Evolutionary conservation across 2,329 filamentous ascomycete species (phyloP).

Genomic region (Talaromyces sp.): DNA sequence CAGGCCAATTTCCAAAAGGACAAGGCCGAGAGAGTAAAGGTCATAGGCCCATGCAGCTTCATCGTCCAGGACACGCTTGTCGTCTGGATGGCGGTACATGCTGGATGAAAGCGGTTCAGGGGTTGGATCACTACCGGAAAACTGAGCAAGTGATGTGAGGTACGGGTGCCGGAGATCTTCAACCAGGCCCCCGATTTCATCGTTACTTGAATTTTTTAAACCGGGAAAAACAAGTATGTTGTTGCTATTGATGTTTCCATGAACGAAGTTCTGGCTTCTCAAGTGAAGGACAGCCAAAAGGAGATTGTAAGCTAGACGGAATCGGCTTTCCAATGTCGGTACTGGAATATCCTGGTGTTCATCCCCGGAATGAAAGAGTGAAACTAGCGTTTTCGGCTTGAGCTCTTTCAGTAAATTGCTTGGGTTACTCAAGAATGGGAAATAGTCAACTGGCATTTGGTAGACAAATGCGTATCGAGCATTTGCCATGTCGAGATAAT

Average conservation of each 20-base stretch:
- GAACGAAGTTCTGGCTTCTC: constrained; percentile 51
- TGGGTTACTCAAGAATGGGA: constrained; percentile 37
- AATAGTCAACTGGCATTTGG: constrained; percentile 49
- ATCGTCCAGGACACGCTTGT: constrained; percentile 34
- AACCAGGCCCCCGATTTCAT: constrained; percentile 28
- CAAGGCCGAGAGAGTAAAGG: constrained; percentile 57
- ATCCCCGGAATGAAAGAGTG: constrained; percentile 37
- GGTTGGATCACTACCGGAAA: constrained; percentile 47
- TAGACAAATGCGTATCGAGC: constrained; percentile 58
- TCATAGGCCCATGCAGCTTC: constrained; percentile 44
- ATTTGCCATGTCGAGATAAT: constrained; percentile 52
- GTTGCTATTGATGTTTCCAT: constrained; percentile 61
- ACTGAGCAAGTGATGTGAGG: constrained; percentile 55
- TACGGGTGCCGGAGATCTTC: constrained; percentile 51
- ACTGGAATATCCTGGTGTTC: constrained; percentile 36
- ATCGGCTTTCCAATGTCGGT: constrained; percentile 58
- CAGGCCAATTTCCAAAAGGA: constrained; percentile 58
- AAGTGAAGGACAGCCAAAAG: constrained; percentile 53
- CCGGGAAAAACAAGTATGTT: constrained; percentile 55
- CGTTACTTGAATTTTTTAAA: constrained; percentile 24
- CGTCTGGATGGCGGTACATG: constrained; percentile 58
- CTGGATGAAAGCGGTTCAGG: constrained; percentile 44
- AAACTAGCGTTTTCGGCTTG: constrained; percentile 37
- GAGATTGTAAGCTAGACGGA: constrained; percentile 56
- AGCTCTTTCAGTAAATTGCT: constrained; percentile 30